Evolutionary conservation across 768 basidiomycete species (phyloP).

Genomic region (Tricholoma sp.): DNA sequence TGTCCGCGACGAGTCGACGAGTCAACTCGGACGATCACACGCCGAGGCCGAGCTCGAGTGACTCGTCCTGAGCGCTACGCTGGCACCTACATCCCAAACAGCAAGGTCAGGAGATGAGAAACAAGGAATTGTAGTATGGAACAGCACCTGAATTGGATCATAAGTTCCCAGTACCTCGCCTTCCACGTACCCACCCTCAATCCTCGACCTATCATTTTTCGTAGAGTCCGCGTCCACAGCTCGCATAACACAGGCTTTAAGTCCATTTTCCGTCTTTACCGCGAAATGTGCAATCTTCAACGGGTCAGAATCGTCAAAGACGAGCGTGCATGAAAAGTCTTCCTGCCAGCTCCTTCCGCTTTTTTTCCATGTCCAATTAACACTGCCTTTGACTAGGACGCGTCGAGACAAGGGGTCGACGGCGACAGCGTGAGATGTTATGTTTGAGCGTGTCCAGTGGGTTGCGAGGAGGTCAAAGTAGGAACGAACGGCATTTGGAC

Average conservation of each 20-base stretch:
- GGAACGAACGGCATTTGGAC: conserved; percentile 42
- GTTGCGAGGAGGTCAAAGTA: conserved; percentile 46
- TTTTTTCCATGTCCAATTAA: conserved; percentile 42
- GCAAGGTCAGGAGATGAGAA: no score
- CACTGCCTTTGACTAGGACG: conserved; percentile 32
- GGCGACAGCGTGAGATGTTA: conserved; percentile 19
- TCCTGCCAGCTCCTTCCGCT: conserved; percentile 40
- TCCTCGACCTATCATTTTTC: no score
- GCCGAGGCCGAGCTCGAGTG: no score
- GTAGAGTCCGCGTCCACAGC: conserved; percentile 30
- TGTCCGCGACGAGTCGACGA: no score
- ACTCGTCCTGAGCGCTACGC: no score
- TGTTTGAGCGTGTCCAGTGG: conserved; percentile 35
- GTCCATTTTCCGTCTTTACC: conserved; percentile 34
- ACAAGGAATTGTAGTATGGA: no score
- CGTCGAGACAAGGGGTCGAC: conserved; percentile 22
- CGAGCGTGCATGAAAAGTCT: conserved; percentile 40
- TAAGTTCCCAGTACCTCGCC: no score
- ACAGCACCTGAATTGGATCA: no score
- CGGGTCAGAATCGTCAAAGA: conserved; percentile 33
- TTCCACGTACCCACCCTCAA: no score
- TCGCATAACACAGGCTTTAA: conserved; percentile 42
- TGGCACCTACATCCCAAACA: no score
- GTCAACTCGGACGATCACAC: no score
- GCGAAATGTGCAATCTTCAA: conserved; percentile 37